These are phyloP conservation scores for Lecanicillium sp. DNA, from an alignment of 2,329 filamentous ascomycete species.

Conservation along the genomic window DNA sequence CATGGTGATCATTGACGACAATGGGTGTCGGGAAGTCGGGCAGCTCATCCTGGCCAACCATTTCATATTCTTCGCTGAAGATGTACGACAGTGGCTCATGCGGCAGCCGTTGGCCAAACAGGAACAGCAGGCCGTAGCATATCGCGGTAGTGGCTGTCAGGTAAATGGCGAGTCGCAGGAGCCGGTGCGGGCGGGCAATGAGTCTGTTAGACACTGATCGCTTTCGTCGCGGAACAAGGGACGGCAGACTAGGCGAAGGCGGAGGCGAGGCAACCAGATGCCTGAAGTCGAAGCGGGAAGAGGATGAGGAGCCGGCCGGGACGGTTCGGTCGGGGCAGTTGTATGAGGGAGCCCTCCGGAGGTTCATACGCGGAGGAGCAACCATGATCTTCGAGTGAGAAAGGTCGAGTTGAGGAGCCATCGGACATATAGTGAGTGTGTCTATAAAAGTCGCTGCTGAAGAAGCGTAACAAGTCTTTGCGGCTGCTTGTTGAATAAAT, in stretches of 20 bases:
- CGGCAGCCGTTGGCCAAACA: slow-evolving; percentile 19
- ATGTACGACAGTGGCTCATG: slow-evolving; percentile 35
- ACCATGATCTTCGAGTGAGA: slow-evolving; percentile 42
- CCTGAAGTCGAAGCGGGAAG: slow-evolving; percentile 57
- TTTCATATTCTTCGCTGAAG: slow-evolving; percentile 49
- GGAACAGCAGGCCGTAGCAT: slow-evolving; percentile 36
- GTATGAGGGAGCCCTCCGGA: slow-evolving; percentile 52
- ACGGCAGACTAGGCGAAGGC: slow-evolving; percentile 64
- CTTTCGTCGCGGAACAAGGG: slow-evolving; percentile 56
- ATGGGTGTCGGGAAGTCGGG: slow-evolving; percentile 68
- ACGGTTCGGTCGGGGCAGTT: slow-evolving; percentile 40
- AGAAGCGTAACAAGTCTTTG: too few species aligned
- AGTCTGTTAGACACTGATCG: slow-evolving; percentile 46
- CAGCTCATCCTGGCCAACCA: slow-evolving; percentile 57
- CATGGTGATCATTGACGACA: slow-evolving; percentile 57
- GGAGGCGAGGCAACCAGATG: slow-evolving; percentile 60
- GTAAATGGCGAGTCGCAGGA: slow-evolving; percentile 50
- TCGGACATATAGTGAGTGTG: slow-evolving; percentile 14
- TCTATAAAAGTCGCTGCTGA: too few species aligned
- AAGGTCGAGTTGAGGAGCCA: slow-evolving; percentile 41
- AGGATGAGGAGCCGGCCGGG: slow-evolving; percentile 48
- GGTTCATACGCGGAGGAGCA: slow-evolving; percentile 48
- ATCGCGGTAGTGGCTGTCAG: slow-evolving; percentile 41
- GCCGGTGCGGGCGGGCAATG: slow-evolving; percentile 44
- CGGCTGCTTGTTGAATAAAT: too few species aligned